phyloP scores from a whole-genome alignment of 208 protist species.

The Leishmania major region DNA sequence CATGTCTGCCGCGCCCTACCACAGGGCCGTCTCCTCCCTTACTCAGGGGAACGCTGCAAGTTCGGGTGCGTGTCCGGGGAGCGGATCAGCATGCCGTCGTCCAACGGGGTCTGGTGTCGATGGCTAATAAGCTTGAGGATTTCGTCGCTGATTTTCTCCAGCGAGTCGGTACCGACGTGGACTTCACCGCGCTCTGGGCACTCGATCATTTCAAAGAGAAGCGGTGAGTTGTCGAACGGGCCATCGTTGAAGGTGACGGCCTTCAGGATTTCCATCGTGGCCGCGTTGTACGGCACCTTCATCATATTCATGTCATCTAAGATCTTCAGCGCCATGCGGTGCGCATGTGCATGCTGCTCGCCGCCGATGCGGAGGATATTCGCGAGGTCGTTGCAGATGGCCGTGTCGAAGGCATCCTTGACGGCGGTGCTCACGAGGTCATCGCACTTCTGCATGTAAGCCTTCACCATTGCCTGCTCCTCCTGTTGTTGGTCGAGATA shows the following conservation, averaged over 20 bases:
- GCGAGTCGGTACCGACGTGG: conserved; percentile 45
- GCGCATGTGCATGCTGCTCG: conserved; percentile 68
- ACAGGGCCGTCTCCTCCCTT: neutral
- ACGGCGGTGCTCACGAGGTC: conserved; percentile 58
- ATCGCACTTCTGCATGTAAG: conserved; percentile 71
- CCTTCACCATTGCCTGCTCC: conserved; percentile 64
- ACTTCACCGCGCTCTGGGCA: conserved; percentile 91
- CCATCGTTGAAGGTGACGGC: conserved; percentile 79
- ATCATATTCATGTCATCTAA: conserved; percentile 91
- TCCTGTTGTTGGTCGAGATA: conserved; percentile 82
- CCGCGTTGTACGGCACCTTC: conserved; percentile 70
- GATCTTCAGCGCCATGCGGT: conserved; percentile 74
- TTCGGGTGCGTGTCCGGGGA: conserved; percentile 80
- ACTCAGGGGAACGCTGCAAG: conserved; percentile 85
- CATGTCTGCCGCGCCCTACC: neutral
- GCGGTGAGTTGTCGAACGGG: conserved; percentile 81
- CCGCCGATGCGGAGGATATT: conserved; percentile 89
- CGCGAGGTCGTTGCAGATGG: conserved; percentile 84
- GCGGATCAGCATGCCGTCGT: conserved; percentile 69
- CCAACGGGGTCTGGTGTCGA: conserved; percentile 85
- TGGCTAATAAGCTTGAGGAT: conserved; percentile 79
- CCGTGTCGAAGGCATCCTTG: conserved; percentile 66
- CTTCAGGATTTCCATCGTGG: conserved; percentile 75
- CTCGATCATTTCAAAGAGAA: conserved; percentile 89
- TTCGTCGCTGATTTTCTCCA: conserved; percentile 67